Evolutionary conservation across 2,329 filamentous ascomycete species (phyloP), one percentile per base, ranked within the genome.

Genomic region (Stagonosporopsis tanaceti): DNA sequence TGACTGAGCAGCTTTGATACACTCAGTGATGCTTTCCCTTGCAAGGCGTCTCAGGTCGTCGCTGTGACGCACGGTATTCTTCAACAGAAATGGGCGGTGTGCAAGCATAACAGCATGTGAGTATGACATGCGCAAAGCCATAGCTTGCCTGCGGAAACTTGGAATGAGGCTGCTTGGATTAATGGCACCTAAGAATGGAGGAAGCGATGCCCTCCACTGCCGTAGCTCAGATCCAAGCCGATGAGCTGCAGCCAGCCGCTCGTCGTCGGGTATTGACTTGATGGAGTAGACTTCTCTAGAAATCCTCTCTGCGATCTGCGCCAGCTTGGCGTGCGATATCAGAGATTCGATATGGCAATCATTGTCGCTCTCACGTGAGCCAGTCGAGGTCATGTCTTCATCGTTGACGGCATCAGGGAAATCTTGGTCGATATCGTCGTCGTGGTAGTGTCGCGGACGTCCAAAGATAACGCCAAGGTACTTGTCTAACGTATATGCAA

Each of bases 361-460:
- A 30, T 78, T 76, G 3, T 60, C 46, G 28, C 47, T 41, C 20
- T 17, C 12, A 56, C 1, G 63, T 59, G 7, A 77, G 67, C 24
- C 82, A 74, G 30, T 78, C 66, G 8, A 78, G 64, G 81, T 78
- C 73, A 88, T 81, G 28, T 86, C 80, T 35, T 85, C 82, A 56
- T 88, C 85, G 52, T 86, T 84, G 40, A 86, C 78, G 1, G 76
- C 64, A 15, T 80, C 79, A 0, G 86, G 86, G n/a, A 85, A 78
- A 2, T 82, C 80, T 55, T 88, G 85, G 42, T 88, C 85, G 38
- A 87, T 85, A 45, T 88, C 84, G 25, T 87, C 84, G 39, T 88
- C 85, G 48, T 86, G 85, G 15, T 87, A 83, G 32, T 86, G 77
- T 17, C 84, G 71, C 1, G 86, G 86, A 1, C 86, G 77, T 0